Conservation (phyloP, 805 yeast genomes). For the Zygotorulaspora florentina region DNA sequence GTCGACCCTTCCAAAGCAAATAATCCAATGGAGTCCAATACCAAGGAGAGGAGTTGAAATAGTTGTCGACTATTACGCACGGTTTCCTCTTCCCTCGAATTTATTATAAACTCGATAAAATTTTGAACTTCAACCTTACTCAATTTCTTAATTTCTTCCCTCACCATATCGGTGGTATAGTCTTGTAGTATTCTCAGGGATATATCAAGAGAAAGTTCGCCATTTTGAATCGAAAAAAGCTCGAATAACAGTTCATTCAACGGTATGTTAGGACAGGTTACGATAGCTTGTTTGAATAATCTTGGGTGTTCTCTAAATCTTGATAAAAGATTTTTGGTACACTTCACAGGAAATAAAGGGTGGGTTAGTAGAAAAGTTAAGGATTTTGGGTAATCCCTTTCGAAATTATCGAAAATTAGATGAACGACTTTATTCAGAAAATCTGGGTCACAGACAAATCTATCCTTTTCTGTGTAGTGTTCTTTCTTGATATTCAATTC, state of each 20-base stretch:
- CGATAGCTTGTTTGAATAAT: slow-evolving; percentile 75
- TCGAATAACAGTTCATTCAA: slow-evolving; percentile 60
- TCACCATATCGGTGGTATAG: slow-evolving; percentile 56
- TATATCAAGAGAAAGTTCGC: slow-evolving; percentile 63
- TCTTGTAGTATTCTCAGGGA: slow-evolving; percentile 64
- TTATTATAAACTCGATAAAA: slow-evolving; percentile 34
- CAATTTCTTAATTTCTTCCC: slow-evolving; percentile 38
- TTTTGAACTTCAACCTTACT: slow-evolving; percentile 33
- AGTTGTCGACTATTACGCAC: slow-evolving; percentile 21
- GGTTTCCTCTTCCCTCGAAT: slow-evolving; percentile 20
- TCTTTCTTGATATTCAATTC: slow-evolving; percentile 37
- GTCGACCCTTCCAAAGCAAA: slow-evolving; percentile 31
- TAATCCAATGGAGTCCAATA: slow-evolving; percentile 35
- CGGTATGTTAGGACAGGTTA: slow-evolving; percentile 68
- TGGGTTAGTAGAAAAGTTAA: slow-evolving; percentile 77
- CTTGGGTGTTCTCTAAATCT: slow-evolving; percentile 53
- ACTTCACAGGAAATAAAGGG: slow-evolving; percentile 71
- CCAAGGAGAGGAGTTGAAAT: slow-evolving; percentile 31
- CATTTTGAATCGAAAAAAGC: slow-evolving; percentile 51
- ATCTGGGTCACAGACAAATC: slow-evolving; percentile 51
- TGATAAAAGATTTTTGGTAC: slow-evolving; percentile 51
- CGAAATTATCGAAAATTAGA: slow-evolving; percentile 38
- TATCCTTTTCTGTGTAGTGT: slow-evolving; percentile 62
- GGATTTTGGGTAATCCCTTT: slow-evolving; percentile 48
- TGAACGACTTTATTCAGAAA: slow-evolving; percentile 47